phyloP scores from a whole-genome alignment of 768 basidiomycete species.

The Leucosporidium creatinivorum region DNA sequence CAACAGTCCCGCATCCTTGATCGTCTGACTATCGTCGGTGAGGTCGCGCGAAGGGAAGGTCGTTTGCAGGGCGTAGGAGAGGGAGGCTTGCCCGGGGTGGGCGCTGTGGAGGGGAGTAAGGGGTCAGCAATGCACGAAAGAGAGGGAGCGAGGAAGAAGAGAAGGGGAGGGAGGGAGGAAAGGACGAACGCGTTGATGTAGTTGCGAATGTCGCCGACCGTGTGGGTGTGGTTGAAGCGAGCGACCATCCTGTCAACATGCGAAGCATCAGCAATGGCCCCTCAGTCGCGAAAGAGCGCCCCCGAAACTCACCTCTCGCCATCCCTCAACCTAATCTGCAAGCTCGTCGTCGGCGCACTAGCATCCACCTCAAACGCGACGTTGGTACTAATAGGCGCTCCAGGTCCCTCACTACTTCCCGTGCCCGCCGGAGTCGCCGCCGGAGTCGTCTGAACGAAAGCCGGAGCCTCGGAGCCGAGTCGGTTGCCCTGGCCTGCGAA shows the following conservation, averaged over 20 bases:
- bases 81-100: constrained; percentile 56
- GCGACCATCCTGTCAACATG: constrained; percentile 57
- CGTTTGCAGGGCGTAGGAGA: constrained; percentile 70
- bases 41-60: constrained; percentile 78
- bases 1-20: constrained; percentile 62
- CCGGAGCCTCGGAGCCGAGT: constrained; percentile 65
- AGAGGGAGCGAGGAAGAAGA: not conserved
- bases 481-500: constrained; percentile 73
- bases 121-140: not conserved
- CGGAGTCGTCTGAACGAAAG: constrained; percentile 40
- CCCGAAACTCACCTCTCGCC: constrained; percentile 60
- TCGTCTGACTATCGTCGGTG: constrained; percentile 57
- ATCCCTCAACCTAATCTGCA: constrained; percentile 85
- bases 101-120: constrained; percentile 49
- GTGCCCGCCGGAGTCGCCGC: constrained; percentile 32
- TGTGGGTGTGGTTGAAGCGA: constrained; percentile 85
- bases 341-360: constrained; percentile 69
- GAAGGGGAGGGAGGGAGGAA: not conserved
- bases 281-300: not conserved
- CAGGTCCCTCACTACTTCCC: not conserved
- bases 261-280: not conserved
- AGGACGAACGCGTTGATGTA: constrained; percentile 80
- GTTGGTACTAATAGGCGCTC: not conserved
- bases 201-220: constrained; percentile 69
- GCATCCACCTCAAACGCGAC: constrained; percentile 73